phyloP scores from a whole-genome alignment of 106 monocot species.

The Allium fistulosum region DNA sequence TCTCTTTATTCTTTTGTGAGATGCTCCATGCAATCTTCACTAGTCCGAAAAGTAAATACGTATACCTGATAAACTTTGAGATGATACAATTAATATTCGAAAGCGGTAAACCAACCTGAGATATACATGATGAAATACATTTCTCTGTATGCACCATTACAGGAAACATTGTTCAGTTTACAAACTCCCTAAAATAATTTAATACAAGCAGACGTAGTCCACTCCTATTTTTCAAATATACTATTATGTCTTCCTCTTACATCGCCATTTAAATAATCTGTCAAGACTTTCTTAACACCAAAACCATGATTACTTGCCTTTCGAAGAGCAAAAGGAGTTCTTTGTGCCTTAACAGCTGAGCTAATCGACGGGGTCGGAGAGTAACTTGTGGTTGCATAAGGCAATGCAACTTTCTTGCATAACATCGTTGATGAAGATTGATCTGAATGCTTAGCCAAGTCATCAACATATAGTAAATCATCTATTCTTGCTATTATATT shows the following conservation, averaged over 20 bases:
- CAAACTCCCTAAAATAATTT: too few species aligned
- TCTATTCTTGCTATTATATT: constrained; percentile 90
- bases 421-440: constrained; percentile 20
- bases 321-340: constrained; percentile 31
- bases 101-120: too few species aligned
- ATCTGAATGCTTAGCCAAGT: constrained; percentile 49
- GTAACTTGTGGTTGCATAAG: constrained; percentile 49
- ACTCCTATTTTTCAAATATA: neutral
- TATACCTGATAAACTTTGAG: too few species aligned
- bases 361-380: constrained; percentile 40
- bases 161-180: too few species aligned
- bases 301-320: constrained; percentile 32
- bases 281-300: constrained; percentile 69
- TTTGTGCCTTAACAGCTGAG: constrained; percentile 27
- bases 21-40: too few species aligned
- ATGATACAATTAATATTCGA: too few species aligned
- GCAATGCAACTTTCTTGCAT: constrained; percentile 40
- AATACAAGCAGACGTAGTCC: too few species aligned
- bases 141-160: too few species aligned
- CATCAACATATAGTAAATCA: constrained; percentile 72
- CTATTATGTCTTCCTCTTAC: constrained; percentile 22
- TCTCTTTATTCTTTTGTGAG: too few species aligned
- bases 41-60: too few species aligned
- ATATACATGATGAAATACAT: too few species aligned
- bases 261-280: constrained; percentile 51